A percentile compares a stretch with the other conserved stretches of the same genome.
Evolutionary conservation across 2,329 filamentous ascomycete species (phyloP).

Genomic region (Calonectria ilicicola): DNA sequence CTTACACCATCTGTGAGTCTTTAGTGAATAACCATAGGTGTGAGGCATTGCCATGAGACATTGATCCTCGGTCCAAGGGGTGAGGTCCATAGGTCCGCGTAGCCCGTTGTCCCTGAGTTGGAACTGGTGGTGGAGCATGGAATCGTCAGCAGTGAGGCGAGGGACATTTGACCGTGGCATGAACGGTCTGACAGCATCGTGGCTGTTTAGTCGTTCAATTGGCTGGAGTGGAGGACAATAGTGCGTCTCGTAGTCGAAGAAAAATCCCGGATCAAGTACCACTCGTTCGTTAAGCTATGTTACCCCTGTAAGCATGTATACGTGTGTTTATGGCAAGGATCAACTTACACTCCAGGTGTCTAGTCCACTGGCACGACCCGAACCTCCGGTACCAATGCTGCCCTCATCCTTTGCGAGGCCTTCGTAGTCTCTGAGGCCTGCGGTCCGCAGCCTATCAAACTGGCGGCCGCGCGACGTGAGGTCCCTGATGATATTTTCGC

Average conservation of each 20-base stretch:
- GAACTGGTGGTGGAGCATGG: not conserved
- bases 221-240: not conserved
- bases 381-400: not conserved
- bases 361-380: not conserved
- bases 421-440: not conserved
- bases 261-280: not conserved
- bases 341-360: not conserved
- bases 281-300: constrained; percentile 1
- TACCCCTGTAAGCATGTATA: not conserved
- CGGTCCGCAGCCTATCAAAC: not conserved
- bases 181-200: not conserved
- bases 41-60: constrained; percentile 14
- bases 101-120: not conserved
- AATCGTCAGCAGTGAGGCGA: not conserved
- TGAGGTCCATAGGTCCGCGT: not conserved
- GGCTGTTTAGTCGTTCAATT: not conserved
- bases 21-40: constrained; percentile 15
- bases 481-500: not conserved
- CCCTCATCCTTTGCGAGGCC: not conserved
- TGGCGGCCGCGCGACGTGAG: constrained; percentile 3
- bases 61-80: constrained; percentile 18
- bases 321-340: not conserved
- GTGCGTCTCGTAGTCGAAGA: not conserved
- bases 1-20: constrained; percentile 28
- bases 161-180: not conserved